Base-by-base conservation (phyloP, 1,139 yeast species). In the Pichia terricola region DNA sequence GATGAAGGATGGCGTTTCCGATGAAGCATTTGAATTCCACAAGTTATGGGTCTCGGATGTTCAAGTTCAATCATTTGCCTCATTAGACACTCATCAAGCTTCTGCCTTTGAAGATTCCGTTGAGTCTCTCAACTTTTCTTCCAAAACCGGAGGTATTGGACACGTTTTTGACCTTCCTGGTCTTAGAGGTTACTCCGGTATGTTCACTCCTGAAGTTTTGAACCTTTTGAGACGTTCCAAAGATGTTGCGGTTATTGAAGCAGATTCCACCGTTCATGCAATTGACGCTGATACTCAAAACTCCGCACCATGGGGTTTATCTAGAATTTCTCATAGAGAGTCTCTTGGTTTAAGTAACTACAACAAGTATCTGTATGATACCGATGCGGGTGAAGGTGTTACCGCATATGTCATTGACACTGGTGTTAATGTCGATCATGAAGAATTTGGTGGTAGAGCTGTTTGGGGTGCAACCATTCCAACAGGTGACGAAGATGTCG, bases 291-390 rank as follows among this genome's bases (percentile, higher is more conserved):
- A 72, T 43, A 67, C 61, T 40, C 91, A 87, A 69, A 79, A 79
- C 58, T 87, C 87, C 53, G 91, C 95, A 40, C 95, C 96, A 46
- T 88, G 96, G 97, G 96, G 96, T 58, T 75, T 89, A 56, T 94
- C 97, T 40, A 81, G 98, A 69, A 77, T 89, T 50, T 86, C 96
- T 41, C 96, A 89, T 70, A 82, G 96, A 64, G 77, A 83, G 50
- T 73, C 81, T 32, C 72, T 87, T 60, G 77, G 79, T 49, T 73
- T 87, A 53, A 83, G 84, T 50, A 72, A 87, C 43, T 86, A 83
- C 73, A 87, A 85, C 76, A 83, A 85, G 67, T 89, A 89, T 68
- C 68, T 85, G 52, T 87, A 75, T 65, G 95, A 88, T 59, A 72
- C 71, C 53, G 81, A 78, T 45, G 96, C 86, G 49, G 97, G 97